Conservation (phyloP, 208 protist genomes). For the Phytomonas sp. region DNA sequence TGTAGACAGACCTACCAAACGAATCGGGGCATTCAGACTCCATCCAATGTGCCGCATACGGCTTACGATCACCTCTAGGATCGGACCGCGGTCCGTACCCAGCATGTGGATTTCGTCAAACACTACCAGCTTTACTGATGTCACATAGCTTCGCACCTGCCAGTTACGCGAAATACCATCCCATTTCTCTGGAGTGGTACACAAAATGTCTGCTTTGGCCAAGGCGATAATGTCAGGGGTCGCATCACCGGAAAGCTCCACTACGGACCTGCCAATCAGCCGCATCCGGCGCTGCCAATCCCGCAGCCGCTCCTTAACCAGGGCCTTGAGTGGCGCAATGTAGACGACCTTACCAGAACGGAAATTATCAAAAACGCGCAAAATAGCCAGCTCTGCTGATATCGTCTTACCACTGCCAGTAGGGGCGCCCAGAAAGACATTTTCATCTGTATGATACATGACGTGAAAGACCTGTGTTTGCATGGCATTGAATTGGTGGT, state of each 20-base stretch:
- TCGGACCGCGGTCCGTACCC: conserved; percentile 97
- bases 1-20: conserved; percentile 98
- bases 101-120: conserved; percentile 99
- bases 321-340: conserved; percentile 99
- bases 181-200: conserved; percentile 99
- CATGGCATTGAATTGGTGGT: conserved; percentile 98
- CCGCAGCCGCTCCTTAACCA: conserved; percentile 97
- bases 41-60: conserved; percentile 98
- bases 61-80: conserved; percentile 98
- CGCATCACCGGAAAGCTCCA: conserved; percentile 98
- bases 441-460: conserved; percentile 98
- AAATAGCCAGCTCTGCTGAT: conserved; percentile 97
- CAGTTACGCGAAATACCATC: conserved; percentile 98
- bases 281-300: conserved; percentile 95
- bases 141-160: conserved; percentile 95
- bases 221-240: conserved; percentile 92
- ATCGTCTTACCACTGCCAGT: conserved; percentile 99
- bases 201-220: conserved; percentile 94
- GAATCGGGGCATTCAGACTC: conserved; percentile 86
- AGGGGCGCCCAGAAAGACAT: conserved; percentile 97
- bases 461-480: conserved; percentile 98
- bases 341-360: conserved; percentile 96
- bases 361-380: conserved; percentile 89
- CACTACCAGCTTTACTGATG: conserved; percentile 94
- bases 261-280: conserved; percentile 89